phyloP scores from a whole-genome alignment of 1,284 basidiomycete species.

The Agaricales sp. region DNA sequence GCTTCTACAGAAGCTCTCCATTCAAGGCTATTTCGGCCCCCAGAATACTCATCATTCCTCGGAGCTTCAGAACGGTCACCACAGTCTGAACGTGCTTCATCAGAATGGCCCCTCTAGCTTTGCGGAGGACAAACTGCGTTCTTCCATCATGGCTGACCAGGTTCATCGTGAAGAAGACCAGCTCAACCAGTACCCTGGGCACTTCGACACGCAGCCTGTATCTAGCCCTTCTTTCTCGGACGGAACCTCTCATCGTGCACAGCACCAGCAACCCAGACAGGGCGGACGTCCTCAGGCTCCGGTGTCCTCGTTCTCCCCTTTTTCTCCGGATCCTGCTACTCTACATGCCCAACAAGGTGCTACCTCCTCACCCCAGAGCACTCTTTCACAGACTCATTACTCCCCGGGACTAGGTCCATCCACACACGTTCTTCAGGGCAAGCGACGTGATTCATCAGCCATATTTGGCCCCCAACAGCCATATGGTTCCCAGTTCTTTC shows the following conservation, averaged over 20 bases:
- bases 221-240: conserved; percentile 5
- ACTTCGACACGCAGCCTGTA: not conserved
- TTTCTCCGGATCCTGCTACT: conserved; percentile 48
- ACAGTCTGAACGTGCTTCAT: not conserved
- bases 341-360: conserved; percentile 21
- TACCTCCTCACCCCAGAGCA: conserved; percentile 20
- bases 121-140: not conserved
- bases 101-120: not conserved
- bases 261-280: conserved; percentile 12
- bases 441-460: conserved; percentile 14
- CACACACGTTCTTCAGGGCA: conserved; percentile 15
- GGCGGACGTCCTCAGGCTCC: conserved; percentile 18
- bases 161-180: not conserved
- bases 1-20: conserved; percentile 50
- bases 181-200: not conserved
- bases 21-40: conserved; percentile 29
- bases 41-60: conserved; percentile 10
- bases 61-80: conserved; percentile 9
- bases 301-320: conserved; percentile 42
- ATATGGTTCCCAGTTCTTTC: not conserved
- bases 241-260: conserved; percentile 8
- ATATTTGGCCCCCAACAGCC: conserved; percentile 4
- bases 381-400: too few relatives aligned
- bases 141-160: not conserved
- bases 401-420: conserved; percentile 31